Evolutionary conservation across 768 basidiomycete genomes (phyloP).

Genomic region (Mycena rosella): DNA sequence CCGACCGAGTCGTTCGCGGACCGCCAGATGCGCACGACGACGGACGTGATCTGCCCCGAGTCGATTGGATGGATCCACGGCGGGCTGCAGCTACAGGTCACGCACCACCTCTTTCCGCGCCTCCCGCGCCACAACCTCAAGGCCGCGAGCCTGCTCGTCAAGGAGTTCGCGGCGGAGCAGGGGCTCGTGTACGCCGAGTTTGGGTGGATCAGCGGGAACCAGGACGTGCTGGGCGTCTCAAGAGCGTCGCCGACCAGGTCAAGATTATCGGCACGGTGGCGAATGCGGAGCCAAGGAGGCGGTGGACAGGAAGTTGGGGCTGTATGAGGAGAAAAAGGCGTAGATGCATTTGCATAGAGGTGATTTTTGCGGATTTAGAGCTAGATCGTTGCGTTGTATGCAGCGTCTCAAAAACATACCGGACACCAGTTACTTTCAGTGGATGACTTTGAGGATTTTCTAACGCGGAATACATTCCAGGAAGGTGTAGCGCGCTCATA

Average conservation of each 20-base stretch:
- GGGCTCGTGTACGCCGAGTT: conserved; percentile 92
- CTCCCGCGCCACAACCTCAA: conserved; percentile 94
- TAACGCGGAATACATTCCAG: not conserved
- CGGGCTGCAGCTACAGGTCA: conserved; percentile 97
- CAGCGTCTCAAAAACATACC: too few relatives aligned
- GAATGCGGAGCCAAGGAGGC: conserved; percentile 77
- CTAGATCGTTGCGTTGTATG: too few relatives aligned
- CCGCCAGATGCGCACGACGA: conserved; percentile 96
- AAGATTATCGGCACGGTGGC: conserved; percentile 87
- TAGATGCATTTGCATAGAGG: not conserved
- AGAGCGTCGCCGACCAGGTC: conserved; percentile 89
- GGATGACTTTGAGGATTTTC: not conserved
- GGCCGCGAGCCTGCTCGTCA: conserved; percentile 85
- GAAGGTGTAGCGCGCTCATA: conserved; percentile 27
- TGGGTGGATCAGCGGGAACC: conserved; percentile 89
- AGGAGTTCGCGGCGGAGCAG: conserved; percentile 88
- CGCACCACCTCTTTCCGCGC: conserved; percentile 97
- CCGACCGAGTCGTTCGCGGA: conserved; percentile 92
- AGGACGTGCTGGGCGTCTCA: conserved; percentile 87
- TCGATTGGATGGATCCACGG: conserved; percentile 93
- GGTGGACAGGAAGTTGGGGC: conserved; percentile 60
- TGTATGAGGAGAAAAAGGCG: conserved; percentile 31
- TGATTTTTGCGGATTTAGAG: not conserved
- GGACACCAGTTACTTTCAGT: too few relatives aligned
- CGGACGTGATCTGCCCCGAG: conserved; percentile 91